Conservation (phyloP, 1,284 basidiomycete species). For the Cryptococcus sp. region DNA sequence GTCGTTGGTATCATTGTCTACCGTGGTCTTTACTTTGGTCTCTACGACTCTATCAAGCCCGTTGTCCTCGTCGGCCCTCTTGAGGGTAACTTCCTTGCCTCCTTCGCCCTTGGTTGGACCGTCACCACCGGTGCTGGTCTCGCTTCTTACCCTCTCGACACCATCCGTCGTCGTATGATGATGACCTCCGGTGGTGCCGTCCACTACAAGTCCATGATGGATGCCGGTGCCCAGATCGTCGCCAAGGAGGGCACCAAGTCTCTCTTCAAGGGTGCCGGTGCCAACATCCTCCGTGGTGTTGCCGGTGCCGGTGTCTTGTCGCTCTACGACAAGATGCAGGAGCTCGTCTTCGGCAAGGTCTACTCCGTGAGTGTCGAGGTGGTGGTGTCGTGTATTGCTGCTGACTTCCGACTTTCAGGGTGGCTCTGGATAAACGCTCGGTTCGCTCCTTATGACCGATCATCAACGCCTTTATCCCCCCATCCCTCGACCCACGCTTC, state of each 20-base stretch:
- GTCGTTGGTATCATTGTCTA: constrained; percentile 66
- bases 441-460: constrained; percentile 10
- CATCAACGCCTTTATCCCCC: not conserved
- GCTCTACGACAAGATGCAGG: constrained; percentile 67
- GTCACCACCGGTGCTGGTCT: constrained; percentile 64
- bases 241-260: constrained; percentile 62
- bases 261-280: constrained; percentile 62
- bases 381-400: not conserved
- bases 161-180: constrained; percentile 68
- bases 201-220: constrained; percentile 60
- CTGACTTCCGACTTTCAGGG: constrained; percentile 23
- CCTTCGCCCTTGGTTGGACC: constrained; percentile 63
- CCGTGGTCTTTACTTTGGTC: constrained; percentile 60
- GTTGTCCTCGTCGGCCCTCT: constrained; percentile 62
- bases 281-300: constrained; percentile 66
- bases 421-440: constrained; percentile 46
- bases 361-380: constrained; percentile 63
- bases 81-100: constrained; percentile 64
- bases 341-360: constrained; percentile 85
- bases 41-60: constrained; percentile 61
- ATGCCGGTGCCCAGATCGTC: constrained; percentile 66
- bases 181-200: constrained; percentile 67
- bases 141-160: constrained; percentile 68
- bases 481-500: not conserved
- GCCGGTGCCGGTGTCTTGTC: constrained; percentile 72